Evolutionary conservation across 148 eudicot genomes (phyloP), one percentile per base, ranked within the genome.

Genomic region (Euryodendron excelsum): DNA sequence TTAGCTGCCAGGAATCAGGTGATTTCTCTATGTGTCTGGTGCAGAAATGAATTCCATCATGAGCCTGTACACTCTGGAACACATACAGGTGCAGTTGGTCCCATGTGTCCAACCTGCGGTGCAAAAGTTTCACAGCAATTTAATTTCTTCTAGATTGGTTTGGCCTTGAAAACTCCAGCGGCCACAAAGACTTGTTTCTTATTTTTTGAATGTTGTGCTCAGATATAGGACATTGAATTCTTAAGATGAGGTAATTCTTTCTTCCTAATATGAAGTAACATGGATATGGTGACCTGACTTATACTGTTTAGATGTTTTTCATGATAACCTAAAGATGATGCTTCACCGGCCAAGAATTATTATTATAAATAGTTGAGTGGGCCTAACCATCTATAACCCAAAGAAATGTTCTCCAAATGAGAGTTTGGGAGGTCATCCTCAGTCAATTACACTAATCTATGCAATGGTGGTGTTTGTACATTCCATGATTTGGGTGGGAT

Each of bases 71-170:
- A 80, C 37, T 45, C 89, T 78, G 94, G 84, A 69, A 66, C 87
- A 52, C 91, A 94, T 84, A 82, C 87, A 56, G 93, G 93, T 52
- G 88, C 90, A 39, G 89, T 92, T 56, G 98, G 97, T 50, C 81
- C 86, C 56, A 53, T 94, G 80, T 94, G 98, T 80, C 97, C 97
- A 80, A 62, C 86, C 60, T 94, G 98, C 87, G 91, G 90, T 84
- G 87, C 90, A 76, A 88, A 86, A 80, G 84, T 86, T 81, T 84
- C 92, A 0, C 88, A 87, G 37, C 96, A 85, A 79, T 92, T 78
- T 72, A 82, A 79, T 78, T 56, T 72, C 55, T 85, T 86, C 78
- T 90, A 86, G 86, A 67, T 6, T 65, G 59, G 62, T 28, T 52
- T 53, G 15, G 65, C 67, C 45, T 55, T 21, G 20, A 55, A 36